A percentile compares a stretch with the other conserved stretches of the same genome.
These are phyloP conservation scores for Rhizopogon vulgaris DNA, from an alignment of 768 basidiomycete genomes.

Conservation along the genomic window DNA sequence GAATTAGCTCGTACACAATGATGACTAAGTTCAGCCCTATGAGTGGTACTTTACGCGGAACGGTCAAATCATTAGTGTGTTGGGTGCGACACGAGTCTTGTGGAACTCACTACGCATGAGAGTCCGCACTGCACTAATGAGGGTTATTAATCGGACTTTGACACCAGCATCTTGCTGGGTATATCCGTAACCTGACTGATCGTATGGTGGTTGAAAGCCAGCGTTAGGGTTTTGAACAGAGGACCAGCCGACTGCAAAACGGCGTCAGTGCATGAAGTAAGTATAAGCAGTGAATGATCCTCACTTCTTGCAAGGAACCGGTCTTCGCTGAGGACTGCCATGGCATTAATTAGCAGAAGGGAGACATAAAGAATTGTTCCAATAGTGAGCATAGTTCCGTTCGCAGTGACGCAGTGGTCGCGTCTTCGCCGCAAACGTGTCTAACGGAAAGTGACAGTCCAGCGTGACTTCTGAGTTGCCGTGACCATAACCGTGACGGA, in stretches of 20 bases:
- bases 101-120: conserved; percentile 87
- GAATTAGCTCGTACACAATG: conserved; percentile 78
- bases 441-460: conserved; percentile 17
- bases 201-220: conserved; percentile 62
- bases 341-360: conserved; percentile 86
- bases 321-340: conserved; percentile 94
- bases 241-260: conserved; percentile 78
- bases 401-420: conserved; percentile 6
- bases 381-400: conserved; percentile 45
- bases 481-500: conserved; percentile 16
- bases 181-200: conserved; percentile 53
- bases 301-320: conserved; percentile 89
- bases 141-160: conserved; percentile 82
- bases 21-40: conserved; percentile 84
- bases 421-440: conserved; percentile 12
- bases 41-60: conserved; percentile 65
- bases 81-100: conserved; percentile 2
- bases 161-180: conserved; percentile 57
- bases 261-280: conserved; percentile 11
- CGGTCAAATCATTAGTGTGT: conserved; percentile 7
- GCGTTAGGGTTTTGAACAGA: conserved; percentile 52
- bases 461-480: conserved; percentile 3
- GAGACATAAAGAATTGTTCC: conserved; percentile 80
- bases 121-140: conserved; percentile 93
- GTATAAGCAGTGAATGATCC: conserved; percentile 23